Evolutionary conservation across 805 yeast species (phyloP), one percentile per base, ranked within the genome.

Genomic region (Saturnispora zaruensis): DNA sequence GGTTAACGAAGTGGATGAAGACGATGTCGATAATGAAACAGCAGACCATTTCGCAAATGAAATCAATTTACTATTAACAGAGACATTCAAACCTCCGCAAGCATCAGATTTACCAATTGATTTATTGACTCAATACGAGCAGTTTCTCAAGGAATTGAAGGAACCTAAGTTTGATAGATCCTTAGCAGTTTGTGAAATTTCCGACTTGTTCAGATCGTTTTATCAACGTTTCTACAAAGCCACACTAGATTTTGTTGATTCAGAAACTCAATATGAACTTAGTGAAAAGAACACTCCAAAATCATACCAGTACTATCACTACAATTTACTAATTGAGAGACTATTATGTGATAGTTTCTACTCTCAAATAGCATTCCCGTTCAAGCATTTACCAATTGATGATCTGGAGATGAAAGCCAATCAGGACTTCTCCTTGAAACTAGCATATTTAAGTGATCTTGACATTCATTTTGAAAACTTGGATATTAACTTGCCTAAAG

Each of bases 91-190:
- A 24, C 41, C 40, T 14, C 54, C 56, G 11, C 41, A 48, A 6
- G 52, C 56, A 44, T 57, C 58, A 13, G 64, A 63, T 40, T 45
- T 66, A 8, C 71, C 71, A 1, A 46, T 53, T 1, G 55, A 54
- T 6, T 52, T 67, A 7, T 38, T 56, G 3, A 51, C 53, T 40
- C 53, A 53, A 23, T 56, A 66, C 44, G 66, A 65, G 36, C 50
- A 43, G 2, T 67, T 66, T 38, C 51, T 62, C 23, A 60, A 57
- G 44, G 67, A 59, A 40, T 57, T 67, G 23, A 63, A 66, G 44
- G 66, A 64, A 45, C 72, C 72, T 2, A 55, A 65, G 36, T 67
- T 67, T 53, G 58, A 63, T n/a, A 59, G 62, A 45, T 69, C 71
- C 0, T 55, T 66, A 42, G 67, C 69, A 11, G 57, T 64, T 38